phyloP scores from a whole-genome alignment of 768 basidiomycete species.

The Hemileccinum impolitum region DNA sequence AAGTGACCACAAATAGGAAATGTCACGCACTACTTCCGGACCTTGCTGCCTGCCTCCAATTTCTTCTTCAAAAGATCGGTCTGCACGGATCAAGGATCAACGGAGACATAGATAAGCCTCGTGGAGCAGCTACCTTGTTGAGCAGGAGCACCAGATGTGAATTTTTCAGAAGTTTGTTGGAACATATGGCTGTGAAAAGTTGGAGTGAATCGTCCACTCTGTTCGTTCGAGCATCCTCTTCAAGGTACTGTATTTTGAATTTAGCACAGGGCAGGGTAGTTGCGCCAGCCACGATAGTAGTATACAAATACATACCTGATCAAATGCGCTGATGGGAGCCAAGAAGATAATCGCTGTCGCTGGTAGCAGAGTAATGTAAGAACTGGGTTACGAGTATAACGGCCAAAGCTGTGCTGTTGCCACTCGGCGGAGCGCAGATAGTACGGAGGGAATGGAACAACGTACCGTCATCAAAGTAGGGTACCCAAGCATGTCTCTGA shows the following conservation, averaged over 20 bases:
- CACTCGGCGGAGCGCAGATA: slow-evolving; percentile 9
- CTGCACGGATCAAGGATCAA: slow-evolving; percentile 34
- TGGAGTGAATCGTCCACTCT: slow-evolving; percentile 80
- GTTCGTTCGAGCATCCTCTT: slow-evolving; percentile 77
- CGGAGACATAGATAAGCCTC: not conserved
- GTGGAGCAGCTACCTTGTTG: slow-evolving; percentile 57
- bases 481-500: slow-evolving; percentile 77
- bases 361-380: slow-evolving; percentile 27
- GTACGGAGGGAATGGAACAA: slow-evolving; percentile 12
- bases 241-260: slow-evolving; percentile 55
- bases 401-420: slow-evolving; percentile 17
- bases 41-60: slow-evolving; percentile 59
- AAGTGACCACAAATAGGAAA: not conserved
- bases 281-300: not conserved
- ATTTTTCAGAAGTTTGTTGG: slow-evolving; percentile 68
- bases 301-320: slow-evolving; percentile 54
- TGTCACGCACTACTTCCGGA: slow-evolving; percentile 70
- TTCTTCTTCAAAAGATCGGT: slow-evolving; percentile 73
- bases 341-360: slow-evolving; percentile 85
- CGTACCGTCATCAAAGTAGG: slow-evolving; percentile 82
- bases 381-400: slow-evolving; percentile 7
- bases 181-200: slow-evolving; percentile 70
- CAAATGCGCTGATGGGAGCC: slow-evolving; percentile 83
- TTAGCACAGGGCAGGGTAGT: slow-evolving; percentile 12
- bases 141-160: slow-evolving; percentile 73